Evolutionary conservation across 2,329 filamentous ascomycete genomes (phyloP).

Genomic region (Emmonsiellopsis sp.): DNA sequence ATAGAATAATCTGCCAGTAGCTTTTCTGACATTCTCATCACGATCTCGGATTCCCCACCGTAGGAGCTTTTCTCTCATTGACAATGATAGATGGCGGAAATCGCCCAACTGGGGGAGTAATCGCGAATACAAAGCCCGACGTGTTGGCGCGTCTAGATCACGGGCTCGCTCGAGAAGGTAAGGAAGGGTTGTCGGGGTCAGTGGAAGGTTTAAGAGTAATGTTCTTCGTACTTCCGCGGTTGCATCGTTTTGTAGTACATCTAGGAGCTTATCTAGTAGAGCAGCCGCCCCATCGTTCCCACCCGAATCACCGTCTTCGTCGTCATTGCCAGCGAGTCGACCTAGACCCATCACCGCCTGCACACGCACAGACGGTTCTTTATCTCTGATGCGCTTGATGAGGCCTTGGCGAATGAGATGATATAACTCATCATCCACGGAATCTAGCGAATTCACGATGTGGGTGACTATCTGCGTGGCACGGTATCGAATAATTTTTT

Average conservation of each 20-base stretch:
- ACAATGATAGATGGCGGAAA: constrained; percentile 85
- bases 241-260: constrained; percentile 86
- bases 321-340: constrained; percentile 66
- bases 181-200: constrained; percentile 70
- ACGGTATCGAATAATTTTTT: constrained; percentile 85
- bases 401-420: constrained; percentile 69
- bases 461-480: constrained; percentile 84
- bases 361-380: constrained; percentile 82
- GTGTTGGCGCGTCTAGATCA: constrained; percentile 75
- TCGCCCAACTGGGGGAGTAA: constrained; percentile 83
- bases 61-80: constrained; percentile 89
- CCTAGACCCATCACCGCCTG: constrained; percentile 90
- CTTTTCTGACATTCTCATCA: constrained; percentile 89
- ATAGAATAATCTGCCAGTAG: constrained; percentile 78
- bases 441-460: constrained; percentile 83
- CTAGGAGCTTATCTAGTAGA: constrained; percentile 71
- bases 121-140: constrained; percentile 76
- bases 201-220: constrained; percentile 80
- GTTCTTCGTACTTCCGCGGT: constrained; percentile 87
- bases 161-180: constrained; percentile 84
- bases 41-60: constrained; percentile 90
- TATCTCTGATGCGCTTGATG: constrained; percentile 80
- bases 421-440: constrained; percentile 87
- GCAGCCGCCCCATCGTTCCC: constrained; percentile 57
- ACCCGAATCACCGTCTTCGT: constrained; percentile 57